phyloP scores from a whole-genome alignment of 2,329 filamentous ascomycete genomes.

The Fusarium decemcellulare region DNA sequence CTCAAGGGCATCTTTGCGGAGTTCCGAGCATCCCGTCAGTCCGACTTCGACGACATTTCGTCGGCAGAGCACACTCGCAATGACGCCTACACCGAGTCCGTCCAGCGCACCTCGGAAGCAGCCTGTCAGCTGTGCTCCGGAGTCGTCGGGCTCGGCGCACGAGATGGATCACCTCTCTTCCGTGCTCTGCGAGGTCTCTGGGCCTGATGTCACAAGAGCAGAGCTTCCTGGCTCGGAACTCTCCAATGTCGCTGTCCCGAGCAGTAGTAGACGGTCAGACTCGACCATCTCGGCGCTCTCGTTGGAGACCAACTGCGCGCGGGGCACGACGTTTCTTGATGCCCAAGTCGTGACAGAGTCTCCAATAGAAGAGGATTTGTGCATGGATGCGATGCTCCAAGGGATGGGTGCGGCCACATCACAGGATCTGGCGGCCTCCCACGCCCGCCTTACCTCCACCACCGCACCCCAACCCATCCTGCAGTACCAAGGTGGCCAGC shows the following conservation, averaged over 20 bases:
- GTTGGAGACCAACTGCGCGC: background rate
- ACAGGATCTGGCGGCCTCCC: background rate
- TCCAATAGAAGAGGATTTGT: background rate
- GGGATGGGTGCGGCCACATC: background rate
- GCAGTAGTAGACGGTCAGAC: background rate
- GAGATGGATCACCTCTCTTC: background rate
- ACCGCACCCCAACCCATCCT: background rate
- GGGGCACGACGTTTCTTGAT: background rate
- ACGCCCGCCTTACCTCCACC: background rate
- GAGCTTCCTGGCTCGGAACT: conserved; percentile 1
- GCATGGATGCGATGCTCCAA: background rate
- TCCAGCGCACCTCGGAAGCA: background rate
- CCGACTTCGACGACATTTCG: background rate
- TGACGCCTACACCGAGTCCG: background rate
- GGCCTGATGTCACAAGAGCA: background rate
- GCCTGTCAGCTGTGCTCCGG: background rate
- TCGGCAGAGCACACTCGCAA: background rate
- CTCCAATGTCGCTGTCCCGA: background rate
- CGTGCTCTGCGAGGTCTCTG: background rate
- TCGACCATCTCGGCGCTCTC: background rate
- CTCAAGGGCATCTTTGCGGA: background rate
- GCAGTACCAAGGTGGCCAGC: background rate
- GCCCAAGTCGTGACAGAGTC: background rate
- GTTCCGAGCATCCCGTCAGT: background rate
- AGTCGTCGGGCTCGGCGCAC: background rate